Base-by-base conservation (phyloP, 371 early-diverging fungal genomes). In the Mortierella sp. region DNA sequence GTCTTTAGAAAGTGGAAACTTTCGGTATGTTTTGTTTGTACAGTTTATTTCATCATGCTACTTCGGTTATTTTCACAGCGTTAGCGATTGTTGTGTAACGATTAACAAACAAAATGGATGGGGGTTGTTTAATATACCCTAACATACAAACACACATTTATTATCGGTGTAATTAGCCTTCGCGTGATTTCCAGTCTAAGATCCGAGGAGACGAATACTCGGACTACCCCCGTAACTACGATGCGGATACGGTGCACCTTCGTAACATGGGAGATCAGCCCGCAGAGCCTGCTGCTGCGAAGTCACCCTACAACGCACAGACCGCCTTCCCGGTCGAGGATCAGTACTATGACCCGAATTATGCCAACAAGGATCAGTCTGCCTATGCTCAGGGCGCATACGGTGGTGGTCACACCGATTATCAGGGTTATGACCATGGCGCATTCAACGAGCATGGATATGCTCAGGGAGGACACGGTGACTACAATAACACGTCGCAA, bases 1-100 rank as follows among this genome's bases (percentile, higher is more conserved):
- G 80, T 82, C 41, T 82, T 82, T 31, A 78, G 82, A 68, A 82
- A 82, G 65, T 82, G 82, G 82, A 82, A 80, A 64, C 72, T 82
- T 37, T 70, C 80, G 56, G 80, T 80, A 82, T 32, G 60, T 41
- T n/a, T n/a, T n/a, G n/a, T n/a, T n/a, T n/a, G n/a, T n/a, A n/a
- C n/a, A n/a, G n/a, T n/a, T n/a, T n/a, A n/a, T n/a, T n/a, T n/a
- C n/a, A n/a, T n/a, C n/a, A n/a, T n/a, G n/a, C n/a, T n/a, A n/a
- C n/a, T n/a, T n/a, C n/a, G n/a, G n/a, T n/a, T n/a, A n/a, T n/a
- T n/a, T n/a, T n/a, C n/a, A n/a, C n/a, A n/a, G n/a, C n/a, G n/a
- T n/a, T n/a, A n/a, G n/a, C n/a, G n/a, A n/a, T n/a, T n/a, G n/a
- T n/a, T n/a, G n/a, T n/a, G n/a, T n/a, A n/a, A n/a, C n/a, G n/a